These are phyloP conservation scores for Physcomitrium patens DNA, from an alignment of 225 moss, liverwort and hornwort genomes.

Conservation along the genomic window DNA sequence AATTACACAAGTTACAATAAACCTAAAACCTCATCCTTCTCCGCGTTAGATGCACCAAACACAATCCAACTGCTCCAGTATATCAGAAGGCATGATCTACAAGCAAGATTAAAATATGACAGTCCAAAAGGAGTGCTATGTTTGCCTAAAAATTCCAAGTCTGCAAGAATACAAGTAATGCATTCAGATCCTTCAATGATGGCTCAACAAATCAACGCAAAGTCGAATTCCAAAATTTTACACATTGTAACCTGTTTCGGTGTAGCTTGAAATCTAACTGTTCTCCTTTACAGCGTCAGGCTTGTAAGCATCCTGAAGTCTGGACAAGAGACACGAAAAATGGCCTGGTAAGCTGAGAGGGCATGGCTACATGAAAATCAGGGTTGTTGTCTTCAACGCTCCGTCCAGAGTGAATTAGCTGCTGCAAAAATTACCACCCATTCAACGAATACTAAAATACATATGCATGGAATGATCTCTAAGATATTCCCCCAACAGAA, in stretches of 20 bases:
- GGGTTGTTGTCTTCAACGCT: constrained; percentile 86
- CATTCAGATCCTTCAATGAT: constrained; percentile 28
- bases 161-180: constrained; percentile 45
- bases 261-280: not conserved
- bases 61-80: not conserved
- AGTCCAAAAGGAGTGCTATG: constrained; percentile 52
- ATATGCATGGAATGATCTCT: constrained; percentile 1
- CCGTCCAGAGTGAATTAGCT: constrained; percentile 83
- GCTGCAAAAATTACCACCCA: constrained; percentile 46
- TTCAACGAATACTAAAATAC: constrained; percentile 10
- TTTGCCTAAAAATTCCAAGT: constrained; percentile 76
- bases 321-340: constrained; percentile 73
- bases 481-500: not conserved
- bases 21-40: not conserved
- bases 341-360: constrained; percentile 73
- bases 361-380: constrained; percentile 87
- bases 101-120: not conserved
- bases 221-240: not conserved
- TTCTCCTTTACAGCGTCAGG: constrained; percentile 70
- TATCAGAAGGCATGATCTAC: constrained; percentile 10
- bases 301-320: constrained; percentile 58
- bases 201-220: constrained; percentile 6
- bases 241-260: not conserved
- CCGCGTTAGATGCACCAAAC: too few species aligned
- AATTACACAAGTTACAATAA: constrained; percentile 15